Evolutionary conservation across 768 basidiomycete genomes (phyloP).

Genomic region (Obba rivulosa): DNA sequence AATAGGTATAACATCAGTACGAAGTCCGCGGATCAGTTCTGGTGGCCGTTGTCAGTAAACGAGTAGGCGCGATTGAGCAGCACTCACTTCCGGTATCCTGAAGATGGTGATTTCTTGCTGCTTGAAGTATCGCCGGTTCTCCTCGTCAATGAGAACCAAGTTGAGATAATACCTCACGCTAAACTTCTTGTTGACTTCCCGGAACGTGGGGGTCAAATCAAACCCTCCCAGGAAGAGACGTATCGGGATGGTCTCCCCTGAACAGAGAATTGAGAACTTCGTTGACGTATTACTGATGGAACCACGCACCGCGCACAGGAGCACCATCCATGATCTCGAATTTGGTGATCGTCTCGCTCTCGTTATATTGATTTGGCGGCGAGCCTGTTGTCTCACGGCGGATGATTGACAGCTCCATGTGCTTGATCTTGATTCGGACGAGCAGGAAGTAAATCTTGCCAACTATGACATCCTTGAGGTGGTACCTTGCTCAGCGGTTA

Average conservation of each 20-base stretch:
- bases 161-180: conserved; percentile 96
- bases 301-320: conserved; percentile 76
- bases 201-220: conserved; percentile 96
- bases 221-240: conserved; percentile 97
- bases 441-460: conserved; percentile 99
- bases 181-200: conserved; percentile 99
- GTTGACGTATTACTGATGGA: not conserved
- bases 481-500: conserved; percentile 58
- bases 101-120: conserved; percentile 94
- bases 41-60: not conserved
- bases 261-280: not conserved
- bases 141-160: conserved; percentile 94
- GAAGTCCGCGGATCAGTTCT: conserved; percentile 30
- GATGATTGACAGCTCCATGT: conserved; percentile 98
- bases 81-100: conserved; percentile 78
- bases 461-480: conserved; percentile 97
- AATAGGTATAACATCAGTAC: conserved; percentile 19
- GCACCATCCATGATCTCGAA: conserved; percentile 99
- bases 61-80: not conserved
- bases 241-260: conserved; percentile 97
- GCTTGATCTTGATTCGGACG: conserved; percentile 98
- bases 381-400: conserved; percentile 95
- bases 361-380: conserved; percentile 98
- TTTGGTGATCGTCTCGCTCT: conserved; percentile 98
- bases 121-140: conserved; percentile 97